Base-by-base conservation (phyloP, 2,329 filamentous ascomycete genomes). In the Saccharata proteae region DNA sequence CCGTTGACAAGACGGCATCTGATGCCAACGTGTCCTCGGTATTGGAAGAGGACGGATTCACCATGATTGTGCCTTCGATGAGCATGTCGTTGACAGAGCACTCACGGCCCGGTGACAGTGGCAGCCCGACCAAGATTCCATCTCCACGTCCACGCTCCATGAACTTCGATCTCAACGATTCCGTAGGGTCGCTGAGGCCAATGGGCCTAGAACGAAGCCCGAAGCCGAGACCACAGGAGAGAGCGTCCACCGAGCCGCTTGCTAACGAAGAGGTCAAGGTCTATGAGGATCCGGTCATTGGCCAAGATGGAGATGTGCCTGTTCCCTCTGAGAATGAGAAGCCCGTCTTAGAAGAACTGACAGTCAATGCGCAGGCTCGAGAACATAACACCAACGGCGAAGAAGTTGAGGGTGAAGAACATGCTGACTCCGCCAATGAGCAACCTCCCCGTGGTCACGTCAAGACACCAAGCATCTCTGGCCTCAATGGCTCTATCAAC, bases 261-360 rank as follows among this genome's bases (percentile, higher is more conserved):
- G 25, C 31, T 11, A 27, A 28, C 27, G 58, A 60, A 16, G 59
- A 59, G 32, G 61, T 68, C 3, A 61, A 62, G 31, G 64, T 68
- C 16, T 69, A 67, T 39, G 68, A 71, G 45, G 67, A 70, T 38
- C 65, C 65, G 2, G 62, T 64, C 32, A 57, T 54, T 21, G 54
- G 57, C 21, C 49, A 52, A 24, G 45, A 46, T 15, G 32, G 40
- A 14, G 46, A 51, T 19, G 52, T 57, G 15, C 43, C 46, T 8
- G 19, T 12, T 18, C 28, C 33, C 16, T 31, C 33, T 11, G 16
- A 14, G 15, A 29, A 35, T 15, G 51, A 58, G 29, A 58, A 58
- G 31, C 49, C 56, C 9, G 64, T 68, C 3, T 58, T 70, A 8
- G 61, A 62, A 32, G 65, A 69, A 41, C 49, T 69, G 3, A 61